Conservation (phyloP, 2,329 filamentous ascomycete species). For the Lachnellula hyalina region DNA sequence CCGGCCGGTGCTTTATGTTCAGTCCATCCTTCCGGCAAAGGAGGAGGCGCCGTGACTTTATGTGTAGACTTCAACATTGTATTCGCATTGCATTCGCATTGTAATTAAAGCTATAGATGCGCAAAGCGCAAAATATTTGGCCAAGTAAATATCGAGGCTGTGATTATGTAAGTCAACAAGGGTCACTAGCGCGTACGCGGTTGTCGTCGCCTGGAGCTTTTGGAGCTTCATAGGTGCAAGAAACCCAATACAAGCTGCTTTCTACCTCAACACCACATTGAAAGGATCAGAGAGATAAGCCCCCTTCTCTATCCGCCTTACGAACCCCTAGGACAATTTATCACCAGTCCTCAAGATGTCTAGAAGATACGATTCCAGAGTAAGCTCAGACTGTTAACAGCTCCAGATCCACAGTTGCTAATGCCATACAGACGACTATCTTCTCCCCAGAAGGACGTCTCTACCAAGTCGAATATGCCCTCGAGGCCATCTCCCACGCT, state of each 20-base stretch:
- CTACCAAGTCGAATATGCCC: slow-evolving; percentile 98
- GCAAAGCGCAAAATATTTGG: slow-evolving; percentile 6
- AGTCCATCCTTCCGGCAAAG: slow-evolving; percentile 80
- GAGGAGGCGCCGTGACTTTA: slow-evolving; percentile 48
- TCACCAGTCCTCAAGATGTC: slow-evolving; percentile 59
- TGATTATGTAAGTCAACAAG: not conserved
- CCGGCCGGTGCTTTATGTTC: slow-evolving; percentile 83
- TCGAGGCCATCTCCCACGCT: slow-evolving; percentile 97
- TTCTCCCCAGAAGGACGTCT: slow-evolving; percentile 98
- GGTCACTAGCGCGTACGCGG: slow-evolving; percentile 15
- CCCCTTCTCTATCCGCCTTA: not conserved
- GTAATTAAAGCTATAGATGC: not conserved
- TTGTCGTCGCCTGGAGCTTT: slow-evolving; percentile 10
- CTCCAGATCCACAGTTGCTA: slow-evolving; percentile 19
- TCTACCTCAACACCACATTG: not conserved
- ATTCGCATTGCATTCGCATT: slow-evolving; percentile 12
- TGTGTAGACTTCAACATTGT: slow-evolving; percentile 75
- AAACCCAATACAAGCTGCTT: not conserved
- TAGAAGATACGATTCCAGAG: slow-evolving; percentile 94
- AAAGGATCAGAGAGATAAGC: not conserved
- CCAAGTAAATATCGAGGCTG: slow-evolving; percentile 4
- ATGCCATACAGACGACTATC: slow-evolving; percentile 77
- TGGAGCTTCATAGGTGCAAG: slow-evolving; percentile 5
- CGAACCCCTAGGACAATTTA: not conserved
- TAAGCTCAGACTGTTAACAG: slow-evolving; percentile 44